Base-by-base conservation (phyloP, 2,329 filamentous ascomycete genomes). In the Neurospora sp. region DNA sequence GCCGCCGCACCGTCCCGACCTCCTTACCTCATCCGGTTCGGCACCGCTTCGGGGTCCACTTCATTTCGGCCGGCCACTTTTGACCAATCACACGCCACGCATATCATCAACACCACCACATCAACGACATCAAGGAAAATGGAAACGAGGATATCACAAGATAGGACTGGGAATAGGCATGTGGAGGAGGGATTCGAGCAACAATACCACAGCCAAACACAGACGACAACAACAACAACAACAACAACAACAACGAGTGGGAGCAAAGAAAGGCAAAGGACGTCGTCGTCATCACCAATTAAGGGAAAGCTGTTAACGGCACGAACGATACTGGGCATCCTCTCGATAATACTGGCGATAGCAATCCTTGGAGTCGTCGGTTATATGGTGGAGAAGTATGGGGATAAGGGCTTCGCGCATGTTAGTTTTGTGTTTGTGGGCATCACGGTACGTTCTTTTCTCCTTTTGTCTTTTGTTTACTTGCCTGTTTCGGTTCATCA, bases 341-440 rank as follows among this genome's bases (percentile, higher is more conserved):
- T 70, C 6, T 68, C 71, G 2, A 66, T 67, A n/a, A 41, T 71
- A 43, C 38, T 73, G 15, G 71, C 72, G 11, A 10, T 73, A 12
- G 71, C 71, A 6, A 66, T 71, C 33, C 19, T 73, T 12, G 71
- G 70, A 4, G 36, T 73, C 19, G 69, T 71, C 40, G 70, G 71
- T 67, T 71, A 72, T 67, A 71, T 73, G 69, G 66, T 68, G 17
- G 68, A 69, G 15, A 69, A 43, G 33, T 73, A 71, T 66, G 71
- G 68, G 37, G 66, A 70, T n/a, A 66, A 40, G 37, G 68, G 68
- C 23, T 67, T 73, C 11, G 70, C 72, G 5, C 72, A 73, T 37
- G 72, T 73, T 2, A 70, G 71, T 17, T 57, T 73, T 67, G 71
- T 70, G 17, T 72, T 72, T 70, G 66, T 72, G 0, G 69, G 69